A percentile compares a stretch with the other conserved stretches of the same genome.
Evolutionary conservation across 2,329 filamentous ascomycete genomes (phyloP).

Genomic region (Epichloe brachyelytri): DNA sequence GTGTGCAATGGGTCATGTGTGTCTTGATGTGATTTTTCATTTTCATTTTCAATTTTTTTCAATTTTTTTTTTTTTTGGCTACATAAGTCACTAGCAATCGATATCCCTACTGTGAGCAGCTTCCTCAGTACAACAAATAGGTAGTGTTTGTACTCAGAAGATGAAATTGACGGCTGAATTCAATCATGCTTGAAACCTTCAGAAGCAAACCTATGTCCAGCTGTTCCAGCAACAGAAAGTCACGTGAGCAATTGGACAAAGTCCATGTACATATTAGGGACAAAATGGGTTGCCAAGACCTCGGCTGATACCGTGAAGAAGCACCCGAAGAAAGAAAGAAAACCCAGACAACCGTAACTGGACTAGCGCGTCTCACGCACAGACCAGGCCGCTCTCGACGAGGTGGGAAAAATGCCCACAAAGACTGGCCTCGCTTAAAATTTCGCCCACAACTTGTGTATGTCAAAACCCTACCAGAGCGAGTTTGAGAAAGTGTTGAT

Average conservation of each 20-base stretch:
- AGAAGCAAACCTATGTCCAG: neutral
- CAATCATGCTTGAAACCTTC: neutral
- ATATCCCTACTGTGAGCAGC: conserved; percentile 12
- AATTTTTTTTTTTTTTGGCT: conserved; percentile 14
- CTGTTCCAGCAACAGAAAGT: neutral
- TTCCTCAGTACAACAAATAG: neutral
- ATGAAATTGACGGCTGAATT: neutral
- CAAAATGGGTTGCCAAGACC: neutral
- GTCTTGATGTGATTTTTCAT: neutral
- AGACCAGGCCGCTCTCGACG: conserved; percentile 7
- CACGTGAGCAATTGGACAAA: neutral
- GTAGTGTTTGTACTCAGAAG: neutral
- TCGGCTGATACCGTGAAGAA: conserved; percentile 6
- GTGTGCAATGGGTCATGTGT: neutral
- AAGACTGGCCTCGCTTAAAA: conserved; percentile 24
- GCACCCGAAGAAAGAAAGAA: neutral
- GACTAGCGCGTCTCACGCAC: conserved; percentile 10
- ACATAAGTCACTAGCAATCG: conserved; percentile 15
- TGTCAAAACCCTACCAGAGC: conserved; percentile 5
- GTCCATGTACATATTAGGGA: too few relatives aligned
- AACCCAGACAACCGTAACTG: conserved; percentile 5
- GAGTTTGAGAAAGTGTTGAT: neutral
- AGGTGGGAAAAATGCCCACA: neutral
- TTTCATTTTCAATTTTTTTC: neutral
- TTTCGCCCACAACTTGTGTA: conserved; percentile 24